A percentile compares a stretch with the other conserved stretches of the same genome.
Evolutionary conservation across 192 early-diverging fungal species (phyloP).

Genomic region (Coemansia sp.): DNA sequence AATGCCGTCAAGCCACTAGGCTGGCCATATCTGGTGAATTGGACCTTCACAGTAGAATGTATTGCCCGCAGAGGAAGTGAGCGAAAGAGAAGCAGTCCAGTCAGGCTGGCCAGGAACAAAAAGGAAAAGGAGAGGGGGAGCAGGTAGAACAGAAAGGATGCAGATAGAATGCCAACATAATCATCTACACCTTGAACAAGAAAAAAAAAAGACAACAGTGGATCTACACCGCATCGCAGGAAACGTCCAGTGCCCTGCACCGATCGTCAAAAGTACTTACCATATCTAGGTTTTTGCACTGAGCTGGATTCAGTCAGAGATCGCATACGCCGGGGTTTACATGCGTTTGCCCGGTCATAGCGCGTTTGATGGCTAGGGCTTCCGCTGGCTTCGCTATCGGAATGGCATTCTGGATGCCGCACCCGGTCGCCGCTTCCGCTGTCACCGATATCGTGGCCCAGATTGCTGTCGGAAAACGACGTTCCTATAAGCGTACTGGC

Average conservation of each 20-base stretch:
- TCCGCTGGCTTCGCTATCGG: conserved; percentile 2
- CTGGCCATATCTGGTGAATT: neutral
- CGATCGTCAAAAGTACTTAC: neutral
- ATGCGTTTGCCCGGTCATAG: neutral
- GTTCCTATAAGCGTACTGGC: conserved; percentile 24
- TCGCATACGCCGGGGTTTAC: conserved; percentile 1
- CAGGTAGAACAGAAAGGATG: too few relatives aligned
- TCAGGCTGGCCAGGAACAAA: too few relatives aligned
- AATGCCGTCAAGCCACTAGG: neutral
- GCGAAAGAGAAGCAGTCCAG: neutral
- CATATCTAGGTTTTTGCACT: neutral
- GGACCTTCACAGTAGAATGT: neutral
- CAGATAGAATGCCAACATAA: too few relatives aligned
- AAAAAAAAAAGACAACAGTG: too few relatives aligned
- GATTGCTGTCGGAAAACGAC: neutral
- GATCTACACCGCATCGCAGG: too few relatives aligned
- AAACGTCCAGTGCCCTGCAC: neutral
- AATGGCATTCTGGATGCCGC: neutral
- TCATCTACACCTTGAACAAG: too few relatives aligned
- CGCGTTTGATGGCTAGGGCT: neutral
- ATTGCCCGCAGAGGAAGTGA: neutral
- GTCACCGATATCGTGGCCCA: neutral
- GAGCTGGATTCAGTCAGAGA: conserved; percentile 3
- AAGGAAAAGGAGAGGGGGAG: too few relatives aligned
- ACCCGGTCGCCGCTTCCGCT: neutral